A percentile compares a stretch with the other conserved stretches of the same genome.
phyloP scores from a whole-genome alignment of 768 basidiomycete species.

The Naganishia onofrii region DNA sequence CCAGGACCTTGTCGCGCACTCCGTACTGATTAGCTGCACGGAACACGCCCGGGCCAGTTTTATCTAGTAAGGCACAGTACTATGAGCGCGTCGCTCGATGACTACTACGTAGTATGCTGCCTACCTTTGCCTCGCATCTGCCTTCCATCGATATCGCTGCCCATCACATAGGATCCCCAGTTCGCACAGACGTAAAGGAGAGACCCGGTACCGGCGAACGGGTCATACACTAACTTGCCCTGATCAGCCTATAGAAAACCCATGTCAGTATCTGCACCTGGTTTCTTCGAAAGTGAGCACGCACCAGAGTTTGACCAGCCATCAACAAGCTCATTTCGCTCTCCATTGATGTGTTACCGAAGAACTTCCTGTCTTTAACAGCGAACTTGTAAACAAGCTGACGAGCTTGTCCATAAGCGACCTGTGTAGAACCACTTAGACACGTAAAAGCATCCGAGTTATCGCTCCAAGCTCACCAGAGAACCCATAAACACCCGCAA shows the following conservation, averaged over 20 bases:
- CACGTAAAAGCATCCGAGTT: no score
- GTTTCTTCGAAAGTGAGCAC: constrained; percentile 29
- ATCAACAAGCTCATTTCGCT: constrained; percentile 90
- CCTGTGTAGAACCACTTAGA: constrained; percentile 28
- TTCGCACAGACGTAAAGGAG: constrained; percentile 66
- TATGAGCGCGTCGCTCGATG: not conserved
- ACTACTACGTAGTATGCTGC: constrained; percentile 15
- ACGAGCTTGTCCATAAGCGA: constrained; percentile 56
- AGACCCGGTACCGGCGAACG: constrained; percentile 83
- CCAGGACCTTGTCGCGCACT: constrained; percentile 67
- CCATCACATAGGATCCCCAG: constrained; percentile 81
- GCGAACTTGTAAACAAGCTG: constrained; percentile 53
- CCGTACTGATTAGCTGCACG: constrained; percentile 83
- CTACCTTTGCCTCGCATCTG: constrained; percentile 92
- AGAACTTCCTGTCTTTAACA: constrained; percentile 84
- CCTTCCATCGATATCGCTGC: constrained; percentile 94
- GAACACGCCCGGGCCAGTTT: constrained; percentile 64
- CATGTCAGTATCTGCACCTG: constrained; percentile 5
- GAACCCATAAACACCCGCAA: constrained; percentile 45
- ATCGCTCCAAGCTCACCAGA: constrained; percentile 31
- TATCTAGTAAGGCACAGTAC: constrained; percentile 21
- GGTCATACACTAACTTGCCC: constrained; percentile 92
- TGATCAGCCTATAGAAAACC: constrained; percentile 63
- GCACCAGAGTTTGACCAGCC: constrained; percentile 89
- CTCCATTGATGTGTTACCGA: constrained; percentile 97